phyloP scores from a whole-genome alignment of 768 basidiomycete genomes.

The Suillus lakei region DNA sequence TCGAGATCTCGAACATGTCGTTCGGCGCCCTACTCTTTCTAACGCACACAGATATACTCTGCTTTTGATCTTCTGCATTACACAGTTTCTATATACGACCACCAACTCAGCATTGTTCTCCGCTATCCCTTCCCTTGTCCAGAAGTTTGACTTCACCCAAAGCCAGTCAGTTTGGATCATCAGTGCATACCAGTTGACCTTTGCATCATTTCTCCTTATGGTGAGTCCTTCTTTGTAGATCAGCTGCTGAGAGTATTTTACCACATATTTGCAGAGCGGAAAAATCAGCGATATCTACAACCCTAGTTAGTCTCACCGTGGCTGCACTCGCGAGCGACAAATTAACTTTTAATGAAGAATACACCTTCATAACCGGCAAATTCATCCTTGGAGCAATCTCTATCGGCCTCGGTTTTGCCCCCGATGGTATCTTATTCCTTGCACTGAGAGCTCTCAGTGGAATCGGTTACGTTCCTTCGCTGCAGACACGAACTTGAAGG shows the following conservation, averaged over 20 bases:
- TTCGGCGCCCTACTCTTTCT: neutral
- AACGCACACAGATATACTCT: conserved; percentile 16
- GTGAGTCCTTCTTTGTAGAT: conserved; percentile 22
- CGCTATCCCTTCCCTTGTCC: conserved; percentile 34
- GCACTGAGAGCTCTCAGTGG: neutral
- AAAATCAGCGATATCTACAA: conserved; percentile 38
- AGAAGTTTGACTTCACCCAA: neutral
- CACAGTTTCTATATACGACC: conserved; percentile 43
- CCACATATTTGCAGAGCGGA: conserved; percentile 28
- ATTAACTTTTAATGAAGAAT: neutral
- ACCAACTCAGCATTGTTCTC: conserved; percentile 38
- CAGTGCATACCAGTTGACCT: conserved; percentile 41
- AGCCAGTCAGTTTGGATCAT: conserved; percentile 32
- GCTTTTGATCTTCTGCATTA: conserved; percentile 38
- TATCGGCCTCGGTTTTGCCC: neutral
- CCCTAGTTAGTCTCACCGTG: conserved; percentile 28
- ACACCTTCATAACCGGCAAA: neutral
- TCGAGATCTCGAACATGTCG: neutral
- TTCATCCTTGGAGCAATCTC: neutral
- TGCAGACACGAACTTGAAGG: neutral
- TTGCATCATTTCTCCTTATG: conserved; percentile 39
- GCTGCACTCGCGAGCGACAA: neutral
- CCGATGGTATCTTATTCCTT: neutral
- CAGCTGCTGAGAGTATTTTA: no score
- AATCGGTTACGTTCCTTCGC: neutral